Evolutionary conservation across 139 green algal genomes (phyloP).

Genomic region (Chara braunii): DNA sequence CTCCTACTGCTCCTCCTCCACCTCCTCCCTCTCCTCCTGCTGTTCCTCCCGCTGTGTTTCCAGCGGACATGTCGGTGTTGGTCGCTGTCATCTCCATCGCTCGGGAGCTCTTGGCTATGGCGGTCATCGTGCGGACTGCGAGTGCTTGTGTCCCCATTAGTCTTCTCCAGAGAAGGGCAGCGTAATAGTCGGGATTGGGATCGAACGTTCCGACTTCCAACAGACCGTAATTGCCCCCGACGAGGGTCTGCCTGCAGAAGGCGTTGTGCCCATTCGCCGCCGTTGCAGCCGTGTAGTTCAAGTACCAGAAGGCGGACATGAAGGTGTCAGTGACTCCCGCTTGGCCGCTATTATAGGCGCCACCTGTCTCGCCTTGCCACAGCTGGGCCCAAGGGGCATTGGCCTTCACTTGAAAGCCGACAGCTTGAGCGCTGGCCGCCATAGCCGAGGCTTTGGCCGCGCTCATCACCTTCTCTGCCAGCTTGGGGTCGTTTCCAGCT

Average conservation of each 20-base stretch:
- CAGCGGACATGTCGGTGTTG: too few relatives aligned
- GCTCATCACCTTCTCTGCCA: too few relatives aligned
- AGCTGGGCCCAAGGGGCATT: slow-evolving; percentile 1
- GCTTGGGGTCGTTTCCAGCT: too few relatives aligned
- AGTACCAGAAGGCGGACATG: slow-evolving; percentile 29
- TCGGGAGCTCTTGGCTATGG: too few relatives aligned
- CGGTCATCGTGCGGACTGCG: too few relatives aligned
- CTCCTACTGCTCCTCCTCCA: too few relatives aligned
- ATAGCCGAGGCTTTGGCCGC: too few relatives aligned
- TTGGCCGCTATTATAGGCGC: slow-evolving; percentile 21
- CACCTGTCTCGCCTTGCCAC: slow-evolving; percentile 22
- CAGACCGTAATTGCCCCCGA: slow-evolving; percentile 30
- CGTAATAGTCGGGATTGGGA: slow-evolving; percentile 19
- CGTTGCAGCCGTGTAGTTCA: too few relatives aligned
- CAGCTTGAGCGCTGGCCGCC: background rate
- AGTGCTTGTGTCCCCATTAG: slow-evolving; percentile 13
- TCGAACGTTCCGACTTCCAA: background rate
- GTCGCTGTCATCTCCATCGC: too few relatives aligned
- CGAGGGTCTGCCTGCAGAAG: slow-evolving; percentile 29
- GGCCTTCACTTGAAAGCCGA: background rate
- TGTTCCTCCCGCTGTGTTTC: too few relatives aligned
- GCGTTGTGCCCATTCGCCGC: background rate
- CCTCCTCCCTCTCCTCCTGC: too few relatives aligned
- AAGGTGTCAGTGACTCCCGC: slow-evolving; percentile 17
- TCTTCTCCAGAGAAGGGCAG: slow-evolving; percentile 5